These are phyloP conservation scores for Coriaria nepalensis DNA, from an alignment of 306 rosid genomes.

Conservation along the genomic window DNA sequence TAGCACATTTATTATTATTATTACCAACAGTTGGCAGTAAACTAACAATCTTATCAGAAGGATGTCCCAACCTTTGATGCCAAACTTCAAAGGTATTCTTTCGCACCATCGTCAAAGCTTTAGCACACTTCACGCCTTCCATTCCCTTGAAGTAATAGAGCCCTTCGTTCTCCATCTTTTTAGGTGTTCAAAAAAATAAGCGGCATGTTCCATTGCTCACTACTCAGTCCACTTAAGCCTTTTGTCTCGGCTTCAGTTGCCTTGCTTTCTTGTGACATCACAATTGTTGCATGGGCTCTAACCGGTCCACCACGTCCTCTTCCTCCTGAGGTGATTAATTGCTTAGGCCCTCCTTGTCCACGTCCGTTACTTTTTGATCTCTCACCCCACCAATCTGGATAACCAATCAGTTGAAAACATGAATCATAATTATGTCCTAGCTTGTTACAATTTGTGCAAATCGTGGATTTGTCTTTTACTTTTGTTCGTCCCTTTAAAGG, in stretches of 20 bases:
- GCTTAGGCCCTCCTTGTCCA: conserved; percentile 2
- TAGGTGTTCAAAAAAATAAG: not conserved
- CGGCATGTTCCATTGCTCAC: not conserved
- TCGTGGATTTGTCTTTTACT: not conserved
- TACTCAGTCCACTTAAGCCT: not conserved
- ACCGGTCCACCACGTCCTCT: conserved; percentile 4
- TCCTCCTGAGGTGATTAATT: not conserved
- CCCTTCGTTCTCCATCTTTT: not conserved
- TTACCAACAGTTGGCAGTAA: not conserved
- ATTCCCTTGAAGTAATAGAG: not conserved
- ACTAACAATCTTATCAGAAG: not conserved
- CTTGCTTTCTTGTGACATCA: not conserved
- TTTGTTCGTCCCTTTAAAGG: not conserved
- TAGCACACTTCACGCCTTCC: not conserved
- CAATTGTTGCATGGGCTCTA: not conserved
- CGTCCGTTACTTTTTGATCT: not conserved
- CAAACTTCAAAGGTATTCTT: not conserved
- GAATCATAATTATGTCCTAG: not conserved
- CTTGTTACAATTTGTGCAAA: not conserved
- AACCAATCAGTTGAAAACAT: conserved; percentile 1
- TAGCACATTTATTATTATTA: not conserved
- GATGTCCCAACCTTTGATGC: conserved; percentile 4
- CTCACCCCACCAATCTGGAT: conserved; percentile 5
- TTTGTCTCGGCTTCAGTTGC: not conserved
- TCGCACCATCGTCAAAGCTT: not conserved